Base-by-base conservation (phyloP, 2,329 filamentous ascomycete genomes). In the Diaporthe helianthi region DNA sequence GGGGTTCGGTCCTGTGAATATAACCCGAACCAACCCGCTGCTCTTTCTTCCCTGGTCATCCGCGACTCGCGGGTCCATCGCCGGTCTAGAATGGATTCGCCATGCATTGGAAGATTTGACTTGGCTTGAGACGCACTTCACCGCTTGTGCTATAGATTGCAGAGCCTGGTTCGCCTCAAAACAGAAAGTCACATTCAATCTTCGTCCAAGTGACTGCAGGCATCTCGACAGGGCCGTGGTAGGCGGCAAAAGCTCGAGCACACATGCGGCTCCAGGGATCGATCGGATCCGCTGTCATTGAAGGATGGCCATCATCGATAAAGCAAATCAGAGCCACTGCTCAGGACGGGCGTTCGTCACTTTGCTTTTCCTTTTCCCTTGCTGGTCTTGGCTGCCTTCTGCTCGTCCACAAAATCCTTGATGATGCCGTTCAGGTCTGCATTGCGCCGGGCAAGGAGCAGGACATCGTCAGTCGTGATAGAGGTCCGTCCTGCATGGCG, bases 391-490 rank as follows among this genome's bases (percentile, higher is more conserved):
- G 82, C 79, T 1, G 84, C 84, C 76, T 86, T 87, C 72, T 85
- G 81, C 73, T 84, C 81, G 67, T 94, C 90, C 33, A 94, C 83
- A 74, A 89, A 89, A 63, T 87, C 84, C 78, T 87, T 87, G 76
- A 99, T 85, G 41, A 98, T 89, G 19, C 85, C 85, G 74, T 94
- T 89, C 24, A 99, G 81, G 22, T 94, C 93, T 68, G 94, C 92
- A 75, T 98, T 99, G 70, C 95, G 89, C 71, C 96, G 85, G 31
- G 93, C 90, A 36, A 99, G 87, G 9, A 99, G 86, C 75, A 98
- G 83, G 15, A 98, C 94, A 77, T 99, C 96, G 64, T 94, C 92
- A 0, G 91, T 92, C 46, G 90, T 93, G 73, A 99, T 87, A 0
- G 91, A 94, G 2, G 88, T 89, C 31, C 95, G 88, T 1, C 92